Evolutionary conservation across 192 early-diverging fungal genomes (phyloP).

Genomic region (Paraglomus occultum): DNA sequence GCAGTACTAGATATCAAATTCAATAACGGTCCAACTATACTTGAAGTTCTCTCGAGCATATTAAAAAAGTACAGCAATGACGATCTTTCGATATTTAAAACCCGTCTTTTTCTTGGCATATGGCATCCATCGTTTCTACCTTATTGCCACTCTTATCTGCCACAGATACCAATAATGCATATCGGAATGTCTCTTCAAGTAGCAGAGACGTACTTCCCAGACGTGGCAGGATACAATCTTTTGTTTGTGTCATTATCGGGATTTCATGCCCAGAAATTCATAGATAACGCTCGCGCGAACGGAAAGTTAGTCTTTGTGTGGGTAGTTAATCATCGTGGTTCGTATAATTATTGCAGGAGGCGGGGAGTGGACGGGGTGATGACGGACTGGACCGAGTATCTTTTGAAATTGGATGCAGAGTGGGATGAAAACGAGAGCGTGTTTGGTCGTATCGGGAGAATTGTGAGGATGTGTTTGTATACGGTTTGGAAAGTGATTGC

Average conservation of each 20-base stretch:
- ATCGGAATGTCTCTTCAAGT: conserved; percentile 48
- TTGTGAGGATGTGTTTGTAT: no score
- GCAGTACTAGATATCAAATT: conserved; percentile 60
- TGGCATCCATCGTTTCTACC: conserved; percentile 54
- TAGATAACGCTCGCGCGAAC: conserved; percentile 46
- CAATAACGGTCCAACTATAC: conserved; percentile 32
- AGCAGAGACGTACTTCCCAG: conserved; percentile 40
- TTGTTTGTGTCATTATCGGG: conserved; percentile 41
- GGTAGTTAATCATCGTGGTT: conserved; percentile 47
- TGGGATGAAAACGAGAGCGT: no score
- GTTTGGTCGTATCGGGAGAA: no score
- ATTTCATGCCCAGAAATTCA: conserved; percentile 42
- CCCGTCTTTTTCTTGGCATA: conserved; percentile 51
- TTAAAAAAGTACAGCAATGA: conserved; percentile 6
- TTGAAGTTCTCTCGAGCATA: conserved; percentile 26
- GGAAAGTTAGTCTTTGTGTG: conserved; percentile 49
- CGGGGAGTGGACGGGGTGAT: conserved; percentile 52
- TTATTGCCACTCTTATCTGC: conserved; percentile 41
- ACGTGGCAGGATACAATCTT: conserved; percentile 45
- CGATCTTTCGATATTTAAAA: conserved; percentile 37
- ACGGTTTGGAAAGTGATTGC: no score
- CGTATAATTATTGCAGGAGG: conserved; percentile 40
- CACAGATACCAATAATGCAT: conserved; percentile 43
- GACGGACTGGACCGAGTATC: conserved; percentile 42
- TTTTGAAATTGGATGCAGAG: not conserved